Conservation (phyloP, 1,284 basidiomycete genomes). For the Sporisorium graminicola region DNA sequence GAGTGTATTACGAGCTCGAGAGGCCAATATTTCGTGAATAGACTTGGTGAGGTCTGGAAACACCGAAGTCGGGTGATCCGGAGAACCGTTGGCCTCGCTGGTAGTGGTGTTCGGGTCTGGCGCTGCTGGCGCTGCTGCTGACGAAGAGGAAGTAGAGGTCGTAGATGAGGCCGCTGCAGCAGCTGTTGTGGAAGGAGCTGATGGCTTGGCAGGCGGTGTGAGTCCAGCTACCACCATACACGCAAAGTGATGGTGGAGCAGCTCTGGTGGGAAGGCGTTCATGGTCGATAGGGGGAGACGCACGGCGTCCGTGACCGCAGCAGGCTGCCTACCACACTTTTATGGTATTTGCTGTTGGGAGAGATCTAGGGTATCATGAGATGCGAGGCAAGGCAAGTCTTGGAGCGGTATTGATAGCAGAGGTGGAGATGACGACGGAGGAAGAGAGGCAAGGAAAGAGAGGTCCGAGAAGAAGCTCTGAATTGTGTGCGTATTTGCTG, state of each 20-base stretch:
- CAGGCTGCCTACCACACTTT: neutral
- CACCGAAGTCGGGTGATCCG: constrained; percentile 26
- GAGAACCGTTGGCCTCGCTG: constrained; percentile 4
- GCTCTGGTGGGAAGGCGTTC: constrained; percentile 64
- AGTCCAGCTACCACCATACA: constrained; percentile 63
- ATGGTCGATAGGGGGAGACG: constrained; percentile 23
- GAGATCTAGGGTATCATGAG: neutral
- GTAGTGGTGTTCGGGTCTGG: neutral
- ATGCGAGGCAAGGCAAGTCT: neutral
- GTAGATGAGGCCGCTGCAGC: constrained; percentile 7
- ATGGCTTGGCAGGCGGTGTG: constrained; percentile 26
- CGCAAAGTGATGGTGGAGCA: constrained; percentile 64
- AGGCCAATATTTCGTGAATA: constrained; percentile 48
- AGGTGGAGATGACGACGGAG: neutral
- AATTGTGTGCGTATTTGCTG: constrained; percentile 14
- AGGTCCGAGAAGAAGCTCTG: constrained; percentile 11
- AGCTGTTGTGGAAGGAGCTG: constrained; percentile 8
- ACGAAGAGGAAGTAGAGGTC: neutral
- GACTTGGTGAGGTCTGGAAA: constrained; percentile 50
- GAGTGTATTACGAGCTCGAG: constrained; percentile 44
- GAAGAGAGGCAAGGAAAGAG: neutral
- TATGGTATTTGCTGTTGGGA: neutral
- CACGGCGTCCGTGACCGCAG: neutral
- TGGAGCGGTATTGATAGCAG: neutral
- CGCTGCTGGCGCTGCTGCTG: no score